These are phyloP conservation scores for Azolla pinnata DNA, from an alignment of 75 land plant species.

Conservation along the genomic window DNA sequence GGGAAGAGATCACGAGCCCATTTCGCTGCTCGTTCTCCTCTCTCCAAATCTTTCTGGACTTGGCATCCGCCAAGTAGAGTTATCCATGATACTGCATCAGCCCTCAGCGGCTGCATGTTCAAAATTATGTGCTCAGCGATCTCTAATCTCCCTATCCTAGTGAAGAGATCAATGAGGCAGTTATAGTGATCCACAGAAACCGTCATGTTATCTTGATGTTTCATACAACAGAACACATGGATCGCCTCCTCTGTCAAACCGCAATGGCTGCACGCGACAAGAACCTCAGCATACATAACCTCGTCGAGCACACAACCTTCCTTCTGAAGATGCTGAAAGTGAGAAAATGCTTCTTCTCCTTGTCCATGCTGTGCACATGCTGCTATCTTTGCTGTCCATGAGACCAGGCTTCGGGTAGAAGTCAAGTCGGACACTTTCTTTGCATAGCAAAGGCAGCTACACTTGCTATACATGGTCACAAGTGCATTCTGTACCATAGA, in stretches of 20 bases:
- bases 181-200: conserved; percentile 30
- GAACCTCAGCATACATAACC: conserved; percentile 13
- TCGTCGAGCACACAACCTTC: conserved; percentile 10
- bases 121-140: conserved; percentile 12
- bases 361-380: conserved; percentile 18
- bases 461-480: conserved; percentile 17
- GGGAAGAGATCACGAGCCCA: conserved; percentile 27
- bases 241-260: conserved; percentile 40
- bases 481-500: conserved; percentile 17
- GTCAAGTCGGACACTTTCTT: conserved; percentile 11
- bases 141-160: conserved; percentile 9
- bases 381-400: conserved; percentile 20
- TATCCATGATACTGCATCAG: conserved; percentile 20
- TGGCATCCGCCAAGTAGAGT: conserved; percentile 41
- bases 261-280: conserved; percentile 27
- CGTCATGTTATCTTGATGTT: conserved; percentile 22
- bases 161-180: conserved; percentile 19
- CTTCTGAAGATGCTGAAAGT: conserved; percentile 10
- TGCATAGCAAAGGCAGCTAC: conserved; percentile 13
- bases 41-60: conserved; percentile 19
- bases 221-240: conserved; percentile 36
- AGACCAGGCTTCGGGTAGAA: conserved; percentile 5
- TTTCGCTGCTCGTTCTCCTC: conserved; percentile 30
- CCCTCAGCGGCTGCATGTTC: conserved; percentile 14
- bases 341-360: conserved; percentile 8